A percentile compares a stretch with the other conserved stretches of the same genome.
Evolutionary conservation across 176 grass and related monocot species (phyloP).

Genomic region (Cenchrus fungigraminus): DNA sequence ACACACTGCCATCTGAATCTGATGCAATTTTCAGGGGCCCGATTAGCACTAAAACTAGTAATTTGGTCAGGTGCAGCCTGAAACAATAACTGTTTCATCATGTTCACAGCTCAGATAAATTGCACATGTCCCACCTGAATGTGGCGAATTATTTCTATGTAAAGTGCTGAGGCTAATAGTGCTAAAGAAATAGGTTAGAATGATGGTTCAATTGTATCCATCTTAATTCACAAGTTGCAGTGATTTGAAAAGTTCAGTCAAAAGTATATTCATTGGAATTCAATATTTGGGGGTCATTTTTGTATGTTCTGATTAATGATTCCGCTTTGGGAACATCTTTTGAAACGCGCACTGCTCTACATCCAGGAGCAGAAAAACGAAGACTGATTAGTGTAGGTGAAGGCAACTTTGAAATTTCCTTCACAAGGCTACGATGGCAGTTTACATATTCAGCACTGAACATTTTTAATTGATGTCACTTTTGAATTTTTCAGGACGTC

Average conservation of each 20-base stretch:
- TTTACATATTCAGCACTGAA: background rate
- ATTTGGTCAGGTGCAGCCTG: background rate
- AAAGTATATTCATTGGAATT: background rate
- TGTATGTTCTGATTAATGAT: background rate
- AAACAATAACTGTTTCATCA: background rate
- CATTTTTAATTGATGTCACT: background rate
- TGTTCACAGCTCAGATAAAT: background rate
- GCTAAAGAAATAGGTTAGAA: conserved; percentile 5
- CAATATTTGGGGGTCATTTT: background rate
- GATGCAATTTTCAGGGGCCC: background rate
- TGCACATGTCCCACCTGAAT: background rate
- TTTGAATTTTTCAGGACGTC: conserved; percentile 66
- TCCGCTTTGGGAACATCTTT: background rate
- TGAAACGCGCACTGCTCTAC: background rate
- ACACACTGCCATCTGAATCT: background rate
- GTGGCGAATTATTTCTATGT: background rate
- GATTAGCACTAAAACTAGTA: background rate
- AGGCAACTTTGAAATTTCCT: background rate
- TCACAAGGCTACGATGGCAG: background rate
- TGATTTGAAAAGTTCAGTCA: background rate
- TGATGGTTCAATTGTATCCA: conserved; percentile 3
- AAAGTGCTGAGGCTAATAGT: background rate
- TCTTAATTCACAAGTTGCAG: background rate
- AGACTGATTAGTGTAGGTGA: background rate
- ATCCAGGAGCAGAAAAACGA: background rate